Conservation (phyloP, 805 yeast species). For the Clavispora vitiphila region DNA sequence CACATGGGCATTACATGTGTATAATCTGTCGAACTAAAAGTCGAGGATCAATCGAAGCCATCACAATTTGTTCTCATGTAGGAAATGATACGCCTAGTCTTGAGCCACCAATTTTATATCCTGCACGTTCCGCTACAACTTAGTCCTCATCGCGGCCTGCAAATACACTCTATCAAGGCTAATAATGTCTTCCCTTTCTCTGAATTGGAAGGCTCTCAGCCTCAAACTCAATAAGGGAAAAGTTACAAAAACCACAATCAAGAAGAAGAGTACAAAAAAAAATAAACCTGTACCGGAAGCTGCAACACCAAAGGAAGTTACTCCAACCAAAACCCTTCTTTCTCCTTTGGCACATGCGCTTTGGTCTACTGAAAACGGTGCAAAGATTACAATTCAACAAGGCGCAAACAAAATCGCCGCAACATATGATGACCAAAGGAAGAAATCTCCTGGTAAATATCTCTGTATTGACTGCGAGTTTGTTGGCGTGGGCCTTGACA, state of each 20-base stretch:
- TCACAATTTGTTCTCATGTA: too few species aligned
- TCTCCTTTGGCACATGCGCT: conserved; percentile 9
- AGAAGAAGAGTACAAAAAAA: not conserved
- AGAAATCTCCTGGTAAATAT: conserved; percentile 60
- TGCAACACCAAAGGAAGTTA: not conserved
- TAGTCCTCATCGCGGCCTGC: not conserved
- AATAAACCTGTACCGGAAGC: not conserved
- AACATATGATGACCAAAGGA: conserved; percentile 15
- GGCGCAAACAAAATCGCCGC: not conserved
- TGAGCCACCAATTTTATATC: too few species aligned
- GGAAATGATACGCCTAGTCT: too few species aligned
- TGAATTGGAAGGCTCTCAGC: conserved; percentile 20
- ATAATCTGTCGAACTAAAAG: conserved; percentile 29
- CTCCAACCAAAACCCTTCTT: not conserved
- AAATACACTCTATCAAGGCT: not conserved
- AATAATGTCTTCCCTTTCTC: conserved; percentile 11
- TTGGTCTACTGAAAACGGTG: conserved; percentile 5
- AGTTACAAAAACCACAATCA: not conserved
- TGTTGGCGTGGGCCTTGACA: conserved; percentile 78
- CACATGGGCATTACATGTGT: conserved; percentile 51
- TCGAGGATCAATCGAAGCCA: not conserved
- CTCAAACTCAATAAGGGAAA: conserved; percentile 5
- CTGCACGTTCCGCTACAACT: not conserved
- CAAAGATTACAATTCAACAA: not conserved
- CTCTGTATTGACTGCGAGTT: conserved; percentile 90